Percentiles rank a stretch among this genome's conserved stretches.
phyloP scores from a whole-genome alignment of 208 protist genomes.

The Acanthamoeba triangularis region DNA sequence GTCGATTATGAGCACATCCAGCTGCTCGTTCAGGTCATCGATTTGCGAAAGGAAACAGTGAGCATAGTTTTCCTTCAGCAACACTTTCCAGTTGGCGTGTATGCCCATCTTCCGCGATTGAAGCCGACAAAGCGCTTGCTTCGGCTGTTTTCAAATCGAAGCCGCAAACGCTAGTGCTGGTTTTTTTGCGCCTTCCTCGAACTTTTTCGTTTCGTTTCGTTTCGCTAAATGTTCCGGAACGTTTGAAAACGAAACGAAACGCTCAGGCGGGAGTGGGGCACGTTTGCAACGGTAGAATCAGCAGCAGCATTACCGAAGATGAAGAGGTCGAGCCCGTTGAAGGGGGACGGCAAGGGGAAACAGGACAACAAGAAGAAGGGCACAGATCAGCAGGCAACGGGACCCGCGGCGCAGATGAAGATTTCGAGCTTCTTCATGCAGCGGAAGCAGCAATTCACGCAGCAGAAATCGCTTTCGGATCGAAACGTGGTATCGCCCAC shows the following conservation, averaged over 20 bases:
- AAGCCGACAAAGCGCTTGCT: too few species aligned
- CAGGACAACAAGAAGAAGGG: too few species aligned
- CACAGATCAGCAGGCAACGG: not conserved
- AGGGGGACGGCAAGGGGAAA: not conserved
- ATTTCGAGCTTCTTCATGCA: slow-evolving; percentile 37
- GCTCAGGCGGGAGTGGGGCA: too few species aligned
- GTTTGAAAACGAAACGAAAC: too few species aligned
- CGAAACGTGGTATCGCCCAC: not conserved
- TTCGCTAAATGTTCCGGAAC: too few species aligned
- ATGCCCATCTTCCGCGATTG: too few species aligned
- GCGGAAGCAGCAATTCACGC: slow-evolving; percentile 11
- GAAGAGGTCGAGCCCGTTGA: not conserved
- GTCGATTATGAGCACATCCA: slow-evolving; percentile 65
- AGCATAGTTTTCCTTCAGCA: not conserved
- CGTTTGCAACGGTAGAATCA: too few species aligned
- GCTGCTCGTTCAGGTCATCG: not conserved
- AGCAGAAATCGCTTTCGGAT: slow-evolving; percentile 21
- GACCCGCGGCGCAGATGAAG: not conserved
- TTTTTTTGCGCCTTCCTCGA: too few species aligned
- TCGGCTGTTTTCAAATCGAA: too few species aligned
- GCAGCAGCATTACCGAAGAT: too few species aligned
- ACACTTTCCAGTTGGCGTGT: slow-evolving; percentile 61
- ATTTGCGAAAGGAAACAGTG: not conserved
- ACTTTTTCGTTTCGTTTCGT: not conserved
- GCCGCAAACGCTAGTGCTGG: too few species aligned